Evolutionary conservation across 2,329 filamentous ascomycete species (phyloP), one percentile per base, ranked within the genome.

Genomic region (Cladosporium sp.): DNA sequence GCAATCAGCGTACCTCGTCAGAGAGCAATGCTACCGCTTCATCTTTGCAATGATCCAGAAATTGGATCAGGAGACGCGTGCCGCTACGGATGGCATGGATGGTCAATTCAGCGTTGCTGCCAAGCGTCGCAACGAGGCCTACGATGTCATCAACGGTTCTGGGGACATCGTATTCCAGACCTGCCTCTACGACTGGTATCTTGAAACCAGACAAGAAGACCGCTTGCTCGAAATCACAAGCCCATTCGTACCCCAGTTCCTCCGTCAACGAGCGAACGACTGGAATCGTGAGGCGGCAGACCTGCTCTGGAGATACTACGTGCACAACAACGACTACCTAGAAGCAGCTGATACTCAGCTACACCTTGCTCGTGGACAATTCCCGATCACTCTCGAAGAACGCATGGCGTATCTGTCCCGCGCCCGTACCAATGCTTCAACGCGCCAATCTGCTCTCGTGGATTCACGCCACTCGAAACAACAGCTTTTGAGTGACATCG

Each of bases 151-250:
- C 72, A 92, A 96, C 74, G 86, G 86, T 66, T 96, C 94, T 0
- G 86, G 89, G 16, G 95, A 99, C 71, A 92, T 97, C 74, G 91
- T 97, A 5, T 99, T 99, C 81, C 90, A 98, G 76, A 96, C 92
- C 67, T 92, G 92, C 72, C 84, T 99, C n/a, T 99, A 97, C 76
- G 93, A 97, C 73, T 99, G 95, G 94, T 99, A 99, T 78, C 88
- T 98, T 70, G 80, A 85, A 63, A 89, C 93, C 76, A 90, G 91
- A 21, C 93, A 91, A 88, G 90, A 88, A 11, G 92, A 97, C 69
- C 89, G 93, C 16, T 85, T 99, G 31, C 86, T 99, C 37, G 88
- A 90, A 40, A 92, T 95, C 61, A 87, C 93, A 65, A 96, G 93
- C 5, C 87, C 89, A 0, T 93, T 93, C 72, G 92, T 98, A 29